Evolutionary conservation across 2,329 filamentous ascomycete species (phyloP), one percentile per base, ranked within the genome.

Genomic region (Aspergillus sclerotialis): DNA sequence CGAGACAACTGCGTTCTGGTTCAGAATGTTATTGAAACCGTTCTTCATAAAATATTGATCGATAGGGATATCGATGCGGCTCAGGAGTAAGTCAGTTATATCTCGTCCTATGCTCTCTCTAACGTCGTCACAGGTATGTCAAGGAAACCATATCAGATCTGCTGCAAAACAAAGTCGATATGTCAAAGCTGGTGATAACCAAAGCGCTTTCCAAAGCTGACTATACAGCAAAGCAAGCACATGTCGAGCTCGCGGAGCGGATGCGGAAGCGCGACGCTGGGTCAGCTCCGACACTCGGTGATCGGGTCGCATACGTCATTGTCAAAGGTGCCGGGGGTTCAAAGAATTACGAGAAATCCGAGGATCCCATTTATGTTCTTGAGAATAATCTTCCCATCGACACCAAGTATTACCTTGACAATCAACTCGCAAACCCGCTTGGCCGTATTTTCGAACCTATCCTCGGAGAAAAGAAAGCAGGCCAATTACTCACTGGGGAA

Each of bases 101-200:
- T 9, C 7, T 9, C 9, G 14, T 36, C 28, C 12, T 11, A 27
- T 27, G 19, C 36, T 30, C 29, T 13, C 10, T 18, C 15, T 29
- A 27, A 48, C 68, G n/a, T 5, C 4, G 32, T 36, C 33, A 21
- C 52, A 94, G 88, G 45, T 96, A 94, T 52, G 92, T 98, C 64
- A 96, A 95, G 63, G 79, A 92, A 43, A 94, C 84, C 28, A 98
- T 98, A 55, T 84, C 92, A 7, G 88, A 95, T 56, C 74, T 98
- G 12, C 70, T 98, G 25, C 92, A 96, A 57, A 98, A 98, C 70
- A 95, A 94, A 62, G 73, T 98, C 50, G 92, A 98, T 65, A 94
- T 98, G 85, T 95, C 90, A 24, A 96, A 98, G 62, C 80, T 98
- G 12, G 93, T 98, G 59, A 98, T 98, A 55, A 98, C 92, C 17